Conservation (phyloP, 495 filamentous ascomycete species). For the Diplogelasinospora grovesii region DNA sequence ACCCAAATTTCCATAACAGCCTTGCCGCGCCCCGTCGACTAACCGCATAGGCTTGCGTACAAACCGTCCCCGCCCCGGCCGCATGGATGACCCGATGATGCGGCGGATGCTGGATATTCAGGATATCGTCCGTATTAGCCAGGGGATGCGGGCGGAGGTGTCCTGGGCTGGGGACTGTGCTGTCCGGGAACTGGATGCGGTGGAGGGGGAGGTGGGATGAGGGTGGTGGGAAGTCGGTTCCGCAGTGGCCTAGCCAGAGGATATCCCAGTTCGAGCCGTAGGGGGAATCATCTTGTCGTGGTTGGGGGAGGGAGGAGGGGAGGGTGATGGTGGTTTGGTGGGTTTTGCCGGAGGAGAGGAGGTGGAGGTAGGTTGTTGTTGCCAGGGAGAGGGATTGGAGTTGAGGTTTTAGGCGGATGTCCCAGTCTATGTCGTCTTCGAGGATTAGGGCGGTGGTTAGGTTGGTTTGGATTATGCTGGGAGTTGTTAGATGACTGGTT, state of each 20-base stretch:
- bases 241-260: slow-evolving; percentile 48
- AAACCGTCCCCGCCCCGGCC: slow-evolving; percentile 30
- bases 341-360: no score
- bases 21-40: slow-evolving; percentile 37
- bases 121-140: slow-evolving; percentile 28
- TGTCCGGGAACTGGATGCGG: slow-evolving; percentile 30
- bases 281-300: no score
- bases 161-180: slow-evolving; percentile 31
- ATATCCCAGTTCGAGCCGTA: slow-evolving; percentile 46
- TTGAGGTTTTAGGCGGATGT: slow-evolving; percentile 37
- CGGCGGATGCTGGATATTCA: slow-evolving; percentile 29
- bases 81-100: slow-evolving; percentile 41
- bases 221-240: slow-evolving; percentile 40
- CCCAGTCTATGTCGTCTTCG: slow-evolving; percentile 49
- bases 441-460: slow-evolving; percentile 40
- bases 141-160: slow-evolving; percentile 42
- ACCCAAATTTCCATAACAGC: slow-evolving; percentile 33
- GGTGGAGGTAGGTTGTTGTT: no score
- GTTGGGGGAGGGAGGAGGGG: no score
- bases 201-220: no score
- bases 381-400: slow-evolving; percentile 33
- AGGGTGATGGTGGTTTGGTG: no score
- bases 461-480: slow-evolving; percentile 27
- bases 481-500: no score
- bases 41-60: slow-evolving; percentile 44